Base-by-base conservation (phyloP, 352 stramenopile species). In the Plasmopara viticola region DNA sequence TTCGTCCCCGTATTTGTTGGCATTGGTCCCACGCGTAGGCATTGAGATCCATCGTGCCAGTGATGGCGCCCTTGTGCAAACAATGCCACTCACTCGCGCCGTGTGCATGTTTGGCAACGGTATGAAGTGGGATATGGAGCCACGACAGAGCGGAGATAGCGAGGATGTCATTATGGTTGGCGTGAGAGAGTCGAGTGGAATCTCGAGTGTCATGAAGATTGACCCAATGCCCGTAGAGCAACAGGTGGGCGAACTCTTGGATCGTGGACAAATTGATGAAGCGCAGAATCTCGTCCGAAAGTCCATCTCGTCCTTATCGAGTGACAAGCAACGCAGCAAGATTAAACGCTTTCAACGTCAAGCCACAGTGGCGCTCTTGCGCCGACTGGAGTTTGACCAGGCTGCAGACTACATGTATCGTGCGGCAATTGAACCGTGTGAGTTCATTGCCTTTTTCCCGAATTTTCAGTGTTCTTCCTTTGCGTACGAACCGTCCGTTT, bases 101-200 rank as follows among this genome's bases (percentile, higher is more conserved):
- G 70, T 72, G 7, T 84, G 74, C 17, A 89, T 94, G 58, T 94
- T 94, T 60, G 72, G 74, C 40, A 94, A 94, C 56, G 84, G 84
- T n/a, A 94, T 94, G 84, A 94, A 94, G 62, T 94, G 81, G 62
- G 81, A 94, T 57, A 94, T 94, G 84, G 81, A 92, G 25, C 84
- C 84, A 2, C 70, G 84, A 17, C 76, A 70, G 9, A 78, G 62
- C 20, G 79, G 78, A 31, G 84, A 94, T 44, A 70, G 63, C 4
- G 84, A 94, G 48, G 84, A 94, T 44, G 74, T 92, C 9, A 61
- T 94, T 35, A 66, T 94, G 30, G 76, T 88, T 6, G 84, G 81
- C 8, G 66, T 88, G 13, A 70, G 83, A 29, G 83, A 91, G n/a
- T 46, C 46, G 1, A 67, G 62, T 29, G 67, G 70, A 14, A 87